Percentiles rank a stretch among this genome's conserved stretches.
phyloP scores from a whole-genome alignment of 225 moss, liverwort and hornwort species.

The Pseudoscleropodium purum region DNA sequence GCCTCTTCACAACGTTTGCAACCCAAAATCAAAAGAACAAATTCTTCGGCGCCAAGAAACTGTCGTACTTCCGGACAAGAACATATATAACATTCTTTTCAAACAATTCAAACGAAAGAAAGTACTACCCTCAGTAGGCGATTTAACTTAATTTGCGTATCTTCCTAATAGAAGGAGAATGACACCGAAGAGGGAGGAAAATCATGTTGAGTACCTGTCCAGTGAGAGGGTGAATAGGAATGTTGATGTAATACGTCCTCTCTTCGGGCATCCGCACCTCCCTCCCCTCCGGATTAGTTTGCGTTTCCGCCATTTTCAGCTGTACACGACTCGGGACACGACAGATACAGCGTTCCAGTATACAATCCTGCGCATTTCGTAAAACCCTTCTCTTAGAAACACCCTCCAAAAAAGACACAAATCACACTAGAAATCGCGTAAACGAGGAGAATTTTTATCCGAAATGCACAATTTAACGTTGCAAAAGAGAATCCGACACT shows the following conservation, averaged over 20 bases:
- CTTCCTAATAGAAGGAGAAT: background rate
- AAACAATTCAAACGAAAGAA: background rate
- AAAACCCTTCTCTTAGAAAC: background rate
- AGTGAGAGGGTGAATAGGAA: conserved; percentile 72
- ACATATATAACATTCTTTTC: background rate
- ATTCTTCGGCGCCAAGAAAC: too few relatives aligned
- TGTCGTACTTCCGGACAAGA: too few relatives aligned
- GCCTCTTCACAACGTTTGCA: background rate
- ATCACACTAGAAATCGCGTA: background rate
- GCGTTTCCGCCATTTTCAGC: conserved; percentile 17
- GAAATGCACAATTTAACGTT: background rate
- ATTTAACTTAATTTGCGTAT: too few relatives aligned
- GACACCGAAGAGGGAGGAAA: background rate
- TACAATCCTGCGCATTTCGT: background rate
- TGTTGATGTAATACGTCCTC: conserved; percentile 61
- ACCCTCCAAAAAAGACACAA: too few relatives aligned
- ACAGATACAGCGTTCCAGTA: background rate
- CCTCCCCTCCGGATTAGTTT: background rate
- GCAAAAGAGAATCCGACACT: background rate
- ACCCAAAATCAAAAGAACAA: too few relatives aligned
- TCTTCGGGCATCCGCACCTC: conserved; percentile 24
- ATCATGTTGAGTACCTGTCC: conserved; percentile 16
- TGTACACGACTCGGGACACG: background rate
- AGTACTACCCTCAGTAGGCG: too few relatives aligned
- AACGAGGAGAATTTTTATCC: too few relatives aligned